These are phyloP conservation scores for Cutaneotrichosporon cavernicola DNA, from an alignment of 1,284 basidiomycete genomes.

Conservation along the genomic window DNA sequence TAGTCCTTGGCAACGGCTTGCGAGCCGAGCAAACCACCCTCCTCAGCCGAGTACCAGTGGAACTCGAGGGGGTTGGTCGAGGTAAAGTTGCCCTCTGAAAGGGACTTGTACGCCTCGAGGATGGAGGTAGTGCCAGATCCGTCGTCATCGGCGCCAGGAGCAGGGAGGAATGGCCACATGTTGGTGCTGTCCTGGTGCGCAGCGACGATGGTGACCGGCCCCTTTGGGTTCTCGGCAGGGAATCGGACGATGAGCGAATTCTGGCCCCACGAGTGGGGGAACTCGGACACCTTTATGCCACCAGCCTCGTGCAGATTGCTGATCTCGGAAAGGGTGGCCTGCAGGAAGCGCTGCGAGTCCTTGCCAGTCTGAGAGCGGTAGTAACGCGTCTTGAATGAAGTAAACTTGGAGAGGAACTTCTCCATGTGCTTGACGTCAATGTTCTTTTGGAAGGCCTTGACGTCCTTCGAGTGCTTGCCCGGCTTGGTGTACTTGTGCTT, in stretches of 20 bases:
- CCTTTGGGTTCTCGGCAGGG: constrained; percentile 40
- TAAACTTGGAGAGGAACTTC: constrained; percentile 69
- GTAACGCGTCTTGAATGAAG: constrained; percentile 55
- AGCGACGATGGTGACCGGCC: constrained; percentile 61
- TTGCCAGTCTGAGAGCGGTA: constrained; percentile 66
- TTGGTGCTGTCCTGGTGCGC: constrained; percentile 94
- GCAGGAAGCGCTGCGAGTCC: constrained; percentile 75
- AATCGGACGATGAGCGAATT: constrained; percentile 74
- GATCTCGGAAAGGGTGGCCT: constrained; percentile 69
- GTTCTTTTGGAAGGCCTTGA: constrained; percentile 43
- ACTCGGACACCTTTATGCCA: constrained; percentile 64
- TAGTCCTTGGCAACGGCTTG: constrained; percentile 86
- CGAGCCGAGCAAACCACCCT: constrained; percentile 90
- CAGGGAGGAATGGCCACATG: constrained; percentile 80
- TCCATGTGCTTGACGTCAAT: constrained; percentile 52
- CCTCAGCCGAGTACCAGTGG: constrained; percentile 94
- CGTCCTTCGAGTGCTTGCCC: constrained; percentile 37
- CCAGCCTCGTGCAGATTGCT: constrained; percentile 65
- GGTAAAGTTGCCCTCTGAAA: constrained; percentile 73
- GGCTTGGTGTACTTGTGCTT: constrained; percentile 46
- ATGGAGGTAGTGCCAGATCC: constrained; percentile 90
- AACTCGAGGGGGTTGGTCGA: constrained; percentile 79
- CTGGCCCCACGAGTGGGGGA: constrained; percentile 88
- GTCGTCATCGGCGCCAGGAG: constrained; percentile 77
- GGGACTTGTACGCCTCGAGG: constrained; percentile 80